These are phyloP conservation scores for Viola odorata DNA, from an alignment of 345 rosid genomes.

Conservation along the genomic window DNA sequence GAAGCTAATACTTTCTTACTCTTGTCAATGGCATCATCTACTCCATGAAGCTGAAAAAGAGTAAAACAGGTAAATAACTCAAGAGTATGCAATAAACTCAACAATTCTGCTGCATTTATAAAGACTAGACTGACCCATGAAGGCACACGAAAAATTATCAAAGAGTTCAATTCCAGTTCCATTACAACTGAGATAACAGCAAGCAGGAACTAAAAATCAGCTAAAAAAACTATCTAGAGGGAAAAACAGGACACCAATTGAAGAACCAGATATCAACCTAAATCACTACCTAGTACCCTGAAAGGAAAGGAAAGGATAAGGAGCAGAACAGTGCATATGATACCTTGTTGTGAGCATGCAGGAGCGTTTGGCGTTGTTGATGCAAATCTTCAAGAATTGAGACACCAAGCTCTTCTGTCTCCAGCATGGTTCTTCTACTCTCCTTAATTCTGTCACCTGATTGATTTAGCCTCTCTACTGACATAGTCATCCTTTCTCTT, in stretches of 20 bases:
- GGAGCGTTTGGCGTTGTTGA: conserved; percentile 80
- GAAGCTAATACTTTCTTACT: conserved; percentile 28
- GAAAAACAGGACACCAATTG: background rate
- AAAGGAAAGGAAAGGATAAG: background rate
- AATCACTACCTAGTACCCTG: background rate
- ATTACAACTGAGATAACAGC: too few relatives aligned
- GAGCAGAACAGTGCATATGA: background rate
- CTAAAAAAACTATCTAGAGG: background rate
- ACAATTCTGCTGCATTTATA: background rate
- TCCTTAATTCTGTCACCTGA: conserved; percentile 74
- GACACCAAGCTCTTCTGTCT: conserved; percentile 96
- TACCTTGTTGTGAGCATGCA: conserved; percentile 74
- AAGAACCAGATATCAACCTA: background rate
- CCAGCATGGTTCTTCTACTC: conserved; percentile 81
- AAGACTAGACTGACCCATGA: too few relatives aligned
- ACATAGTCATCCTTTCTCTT: conserved; percentile 65
- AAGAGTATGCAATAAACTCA: background rate
- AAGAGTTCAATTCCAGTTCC: too few relatives aligned
- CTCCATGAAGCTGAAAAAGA: conserved; percentile 29
- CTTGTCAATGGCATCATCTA: conserved; percentile 33
- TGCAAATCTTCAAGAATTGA: conserved; percentile 92
- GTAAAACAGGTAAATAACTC: background rate
- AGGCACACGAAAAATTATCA: too few relatives aligned
- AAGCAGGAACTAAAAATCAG: background rate
- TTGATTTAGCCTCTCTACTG: conserved; percentile 65